Evolutionary conservation across 257 asterid species (phyloP), one percentile per base, ranked within the genome.

Genomic region (Solanum chiquidenum): DNA sequence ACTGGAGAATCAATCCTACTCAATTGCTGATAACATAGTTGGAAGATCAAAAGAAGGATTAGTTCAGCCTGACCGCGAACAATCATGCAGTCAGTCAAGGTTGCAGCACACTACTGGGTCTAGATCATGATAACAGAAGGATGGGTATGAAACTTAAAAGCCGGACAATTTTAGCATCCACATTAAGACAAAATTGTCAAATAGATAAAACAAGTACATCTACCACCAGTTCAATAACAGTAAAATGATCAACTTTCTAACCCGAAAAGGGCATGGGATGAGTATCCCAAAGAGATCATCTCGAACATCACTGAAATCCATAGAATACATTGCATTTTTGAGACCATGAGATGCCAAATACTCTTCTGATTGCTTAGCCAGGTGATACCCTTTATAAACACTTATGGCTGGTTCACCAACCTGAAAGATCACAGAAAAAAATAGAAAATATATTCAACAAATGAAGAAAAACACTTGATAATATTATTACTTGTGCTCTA

Each of bases 201-300:
- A 69, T 31, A 86, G 85, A 80, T 80, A 9, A 16, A n/a, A 27
- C 18, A 80, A 46, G 18, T 9, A 46, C 7, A 14, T 46, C 27
- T 16, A 79, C 25, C 4, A 5, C 68, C 25, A 80, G 44, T 66
- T 86, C 73, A 82, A 71, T 33, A 21, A 68, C 68, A 80, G 58
- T 60, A 38, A 79, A 46, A 86, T 87, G 71, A 52, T 71, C 64
- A 86, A 85, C 85, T 77, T 91, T 88, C 95, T 90, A 87, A 97
- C 98, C 94, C 96, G 95, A 87, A 93, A 93, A 46, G 98, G 98
- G 86, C 98, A 95, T 84, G 93, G 88, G 64, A 91, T 72, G 73
- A 96, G 93, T 86, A 89, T 93, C 87, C 99, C 99, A 89, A 97
- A 97, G 62, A 95, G 96, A 91, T 92, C 96, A 80, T 92, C 96